Evolutionary conservation across 495 filamentous ascomycete genomes (phyloP).

Genomic region (Lindgomyces ingoldianus): DNA sequence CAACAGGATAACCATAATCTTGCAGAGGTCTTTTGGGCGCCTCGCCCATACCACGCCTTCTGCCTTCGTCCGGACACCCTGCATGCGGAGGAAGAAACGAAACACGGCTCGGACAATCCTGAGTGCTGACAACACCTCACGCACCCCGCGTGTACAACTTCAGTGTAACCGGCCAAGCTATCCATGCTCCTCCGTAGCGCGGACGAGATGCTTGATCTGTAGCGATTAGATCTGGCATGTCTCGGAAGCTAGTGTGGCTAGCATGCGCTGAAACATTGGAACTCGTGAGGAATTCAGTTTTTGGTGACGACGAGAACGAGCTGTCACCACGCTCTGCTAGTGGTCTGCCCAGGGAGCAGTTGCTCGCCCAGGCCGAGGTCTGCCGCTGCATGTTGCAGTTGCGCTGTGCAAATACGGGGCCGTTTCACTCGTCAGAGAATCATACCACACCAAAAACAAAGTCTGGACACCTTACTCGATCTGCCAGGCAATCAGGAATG

Average conservation of each 20-base stretch:
- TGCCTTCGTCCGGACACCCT: not conserved
- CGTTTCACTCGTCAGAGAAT: not conserved
- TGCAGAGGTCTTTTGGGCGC: no score
- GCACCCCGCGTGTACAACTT: slow-evolving; percentile 16
- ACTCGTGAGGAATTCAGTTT: not conserved
- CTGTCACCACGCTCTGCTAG: not conserved
- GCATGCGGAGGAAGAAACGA: slow-evolving; percentile 15
- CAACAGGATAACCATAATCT: no score
- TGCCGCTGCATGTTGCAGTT: not conserved
- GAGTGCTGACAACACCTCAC: not conserved
- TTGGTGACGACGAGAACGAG: not conserved
- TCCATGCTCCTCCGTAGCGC: not conserved
- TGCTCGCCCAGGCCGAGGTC: not conserved
- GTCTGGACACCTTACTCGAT: not conserved
- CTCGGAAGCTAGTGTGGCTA: not conserved
- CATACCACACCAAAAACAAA: not conserved
- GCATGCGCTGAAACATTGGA: slow-evolving; percentile 18
- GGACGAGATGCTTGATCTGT: slow-evolving; percentile 23
- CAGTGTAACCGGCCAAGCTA: slow-evolving; percentile 21
- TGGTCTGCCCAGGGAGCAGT: not conserved
- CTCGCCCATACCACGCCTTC: not conserved
- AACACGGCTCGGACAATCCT: slow-evolving; percentile 15
- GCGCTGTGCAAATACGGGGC: not conserved
- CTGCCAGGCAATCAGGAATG: not conserved
- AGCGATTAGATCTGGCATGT: slow-evolving; percentile 5